phyloP scores from a whole-genome alignment of 2,329 filamentous ascomycete species.

The Monilinia aucupariae region DNA sequence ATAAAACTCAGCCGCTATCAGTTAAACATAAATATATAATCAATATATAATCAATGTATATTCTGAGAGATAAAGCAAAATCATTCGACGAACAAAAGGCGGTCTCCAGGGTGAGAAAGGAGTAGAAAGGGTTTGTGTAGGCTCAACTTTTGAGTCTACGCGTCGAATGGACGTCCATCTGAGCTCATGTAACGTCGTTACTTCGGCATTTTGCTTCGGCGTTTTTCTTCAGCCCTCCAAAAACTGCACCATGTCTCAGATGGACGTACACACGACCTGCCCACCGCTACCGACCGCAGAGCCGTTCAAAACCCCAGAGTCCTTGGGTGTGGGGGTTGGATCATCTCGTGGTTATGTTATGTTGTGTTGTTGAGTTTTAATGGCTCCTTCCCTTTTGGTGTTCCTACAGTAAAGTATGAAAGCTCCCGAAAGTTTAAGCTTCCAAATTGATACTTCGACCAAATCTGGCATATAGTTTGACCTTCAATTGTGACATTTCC shows the following conservation, averaged over 20 bases:
- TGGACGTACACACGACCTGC: too few relatives aligned
- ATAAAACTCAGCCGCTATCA: too few relatives aligned
- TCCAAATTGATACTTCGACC: conserved; percentile 96
- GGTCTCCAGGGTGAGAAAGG: neutral
- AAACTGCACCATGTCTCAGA: too few relatives aligned
- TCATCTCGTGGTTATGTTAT: neutral
- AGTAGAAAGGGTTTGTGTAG: neutral
- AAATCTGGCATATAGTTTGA: conserved; percentile 88
- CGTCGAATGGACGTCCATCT: too few relatives aligned
- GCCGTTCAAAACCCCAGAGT: conserved; percentile 1
- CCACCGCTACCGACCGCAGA: too few relatives aligned
- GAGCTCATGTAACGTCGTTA: too few relatives aligned
- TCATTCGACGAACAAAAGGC: neutral
- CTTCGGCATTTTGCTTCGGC: too few relatives aligned
- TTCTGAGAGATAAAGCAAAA: neutral
- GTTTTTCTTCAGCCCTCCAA: too few relatives aligned
- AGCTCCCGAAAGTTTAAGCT: conserved; percentile 49
- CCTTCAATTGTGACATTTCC: conserved; percentile 86
- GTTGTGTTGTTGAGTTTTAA: neutral
- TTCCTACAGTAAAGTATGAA: conserved; percentile 16
- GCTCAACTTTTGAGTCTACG: too few relatives aligned
- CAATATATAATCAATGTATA: neutral
- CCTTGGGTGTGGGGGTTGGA: neutral
- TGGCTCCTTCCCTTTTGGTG: conserved; percentile 1
- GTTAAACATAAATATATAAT: too few relatives aligned